Conservation (phyloP, 306 rosid species). For the Sesbania bispinosa region DNA sequence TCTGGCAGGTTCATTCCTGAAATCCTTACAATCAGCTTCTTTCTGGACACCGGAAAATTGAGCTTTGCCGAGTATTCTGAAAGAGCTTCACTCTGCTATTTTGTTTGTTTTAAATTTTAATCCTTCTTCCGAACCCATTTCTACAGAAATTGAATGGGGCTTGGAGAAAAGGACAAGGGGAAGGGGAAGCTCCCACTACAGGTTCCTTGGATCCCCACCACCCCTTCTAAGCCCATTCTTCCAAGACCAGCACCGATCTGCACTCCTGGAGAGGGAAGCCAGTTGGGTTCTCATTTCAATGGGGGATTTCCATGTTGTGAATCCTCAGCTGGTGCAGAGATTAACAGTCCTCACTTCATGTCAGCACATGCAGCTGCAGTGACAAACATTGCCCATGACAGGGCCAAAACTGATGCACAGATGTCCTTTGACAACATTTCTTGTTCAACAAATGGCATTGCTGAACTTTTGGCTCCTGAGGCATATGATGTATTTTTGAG, state of each 20-base stretch:
- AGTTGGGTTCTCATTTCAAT: not conserved
- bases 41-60: not conserved
- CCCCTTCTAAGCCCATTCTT: conserved; percentile 33
- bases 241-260: conserved; percentile 34
- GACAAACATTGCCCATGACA: conserved; percentile 19
- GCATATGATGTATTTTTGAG: not conserved
- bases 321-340: not conserved
- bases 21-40: not conserved
- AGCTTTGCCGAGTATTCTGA: not conserved
- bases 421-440: not conserved
- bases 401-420: not conserved
- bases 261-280: conserved; percentile 7
- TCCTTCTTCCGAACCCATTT: not conserved
- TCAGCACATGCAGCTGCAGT: not conserved
- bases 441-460: conserved; percentile 12
- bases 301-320: conserved; percentile 9
- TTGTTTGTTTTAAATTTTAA: not conserved
- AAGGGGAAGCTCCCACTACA: not conserved
- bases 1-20: not conserved
- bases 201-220: conserved; percentile 32
- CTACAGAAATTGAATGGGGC: conserved; percentile 27
- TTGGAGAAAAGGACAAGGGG: not conserved
- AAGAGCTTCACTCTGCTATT: not conserved
- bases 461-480: conserved; percentile 28
- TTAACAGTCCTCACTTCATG: not conserved